phyloP scores from a whole-genome alignment of 805 yeast species.

The Scheffersomyces stipitis region DNA sequence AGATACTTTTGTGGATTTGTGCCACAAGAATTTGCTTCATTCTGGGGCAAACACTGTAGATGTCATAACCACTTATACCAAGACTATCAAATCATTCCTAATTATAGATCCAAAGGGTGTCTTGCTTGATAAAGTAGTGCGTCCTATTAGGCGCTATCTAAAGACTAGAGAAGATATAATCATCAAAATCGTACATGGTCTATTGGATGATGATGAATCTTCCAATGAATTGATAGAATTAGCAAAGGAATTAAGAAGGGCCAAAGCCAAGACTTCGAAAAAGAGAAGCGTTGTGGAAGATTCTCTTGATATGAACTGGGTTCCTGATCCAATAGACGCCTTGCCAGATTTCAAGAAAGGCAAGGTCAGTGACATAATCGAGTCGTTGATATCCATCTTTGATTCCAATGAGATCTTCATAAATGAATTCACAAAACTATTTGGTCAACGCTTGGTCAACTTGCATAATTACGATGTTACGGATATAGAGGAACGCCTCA shows the following conservation, averaged over 20 bases:
- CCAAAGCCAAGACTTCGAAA: neutral
- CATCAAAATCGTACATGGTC: constrained; percentile 65
- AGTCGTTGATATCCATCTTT: constrained; percentile 67
- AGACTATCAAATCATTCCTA: constrained; percentile 68
- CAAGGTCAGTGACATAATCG: constrained; percentile 65
- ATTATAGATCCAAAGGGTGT: constrained; percentile 87
- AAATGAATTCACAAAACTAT: constrained; percentile 59
- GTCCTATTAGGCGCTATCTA: constrained; percentile 73
- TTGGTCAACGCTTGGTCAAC: constrained; percentile 56
- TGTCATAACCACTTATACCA: constrained; percentile 66
- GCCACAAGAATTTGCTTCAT: constrained; percentile 56
- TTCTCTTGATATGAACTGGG: constrained; percentile 58
- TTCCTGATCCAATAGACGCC: constrained; percentile 87
- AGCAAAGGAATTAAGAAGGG: constrained; percentile 48
- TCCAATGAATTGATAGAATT: constrained; percentile 51
- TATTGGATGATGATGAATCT: constrained; percentile 48
- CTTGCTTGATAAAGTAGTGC: constrained; percentile 69
- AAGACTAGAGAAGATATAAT: constrained; percentile 75
- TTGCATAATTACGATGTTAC: constrained; percentile 39
- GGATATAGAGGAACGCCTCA: constrained; percentile 44
- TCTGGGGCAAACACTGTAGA: constrained; percentile 80
- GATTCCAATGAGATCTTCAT: constrained; percentile 68
- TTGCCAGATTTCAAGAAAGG: constrained; percentile 75
- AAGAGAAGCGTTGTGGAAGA: constrained; percentile 20
- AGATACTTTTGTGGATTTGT: constrained; percentile 44